These are phyloP conservation scores for Pichia paraexigua DNA, from an alignment of 805 yeast genomes.

Conservation along the genomic window DNA sequence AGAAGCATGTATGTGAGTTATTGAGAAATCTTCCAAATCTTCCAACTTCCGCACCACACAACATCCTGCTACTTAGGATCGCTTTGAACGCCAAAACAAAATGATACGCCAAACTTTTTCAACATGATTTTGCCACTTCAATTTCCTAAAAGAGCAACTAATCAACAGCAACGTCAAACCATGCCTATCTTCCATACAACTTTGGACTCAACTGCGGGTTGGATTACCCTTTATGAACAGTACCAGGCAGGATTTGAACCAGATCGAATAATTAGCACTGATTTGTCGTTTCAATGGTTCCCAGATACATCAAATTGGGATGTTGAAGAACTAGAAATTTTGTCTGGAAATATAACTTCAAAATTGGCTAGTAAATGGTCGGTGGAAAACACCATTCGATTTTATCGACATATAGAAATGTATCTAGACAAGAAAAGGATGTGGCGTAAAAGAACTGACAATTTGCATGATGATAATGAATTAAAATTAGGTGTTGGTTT, in stretches of 20 bases:
- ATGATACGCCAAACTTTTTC: neutral
- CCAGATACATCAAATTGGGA: slow-evolving; percentile 18
- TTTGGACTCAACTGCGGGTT: neutral
- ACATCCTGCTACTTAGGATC: too few species aligned
- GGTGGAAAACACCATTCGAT: slow-evolving; percentile 14
- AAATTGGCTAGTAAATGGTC: slow-evolving; percentile 25
- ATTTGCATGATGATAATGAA: slow-evolving; percentile 1
- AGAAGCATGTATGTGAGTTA: too few species aligned
- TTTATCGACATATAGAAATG: slow-evolving; percentile 8
- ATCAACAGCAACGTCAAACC: too few species aligned
- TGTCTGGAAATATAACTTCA: slow-evolving; percentile 12
- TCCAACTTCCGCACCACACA: too few species aligned
- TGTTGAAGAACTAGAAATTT: slow-evolving; percentile 18
- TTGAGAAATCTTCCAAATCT: too few species aligned
- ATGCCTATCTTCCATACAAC: neutral
- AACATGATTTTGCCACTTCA: neutral
- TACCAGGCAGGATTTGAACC: neutral
- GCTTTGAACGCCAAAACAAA: too few species aligned
- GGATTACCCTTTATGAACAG: neutral
- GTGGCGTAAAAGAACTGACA: slow-evolving; percentile 6
- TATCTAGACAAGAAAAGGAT: neutral
- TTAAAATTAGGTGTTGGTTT: slow-evolving; percentile 13
- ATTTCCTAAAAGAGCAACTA: neutral
- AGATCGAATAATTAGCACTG: neutral
- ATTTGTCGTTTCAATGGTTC: slow-evolving; percentile 10